Conservation (phyloP, 192 early-diverging fungal species). For the Coemansia sp. region DNA sequence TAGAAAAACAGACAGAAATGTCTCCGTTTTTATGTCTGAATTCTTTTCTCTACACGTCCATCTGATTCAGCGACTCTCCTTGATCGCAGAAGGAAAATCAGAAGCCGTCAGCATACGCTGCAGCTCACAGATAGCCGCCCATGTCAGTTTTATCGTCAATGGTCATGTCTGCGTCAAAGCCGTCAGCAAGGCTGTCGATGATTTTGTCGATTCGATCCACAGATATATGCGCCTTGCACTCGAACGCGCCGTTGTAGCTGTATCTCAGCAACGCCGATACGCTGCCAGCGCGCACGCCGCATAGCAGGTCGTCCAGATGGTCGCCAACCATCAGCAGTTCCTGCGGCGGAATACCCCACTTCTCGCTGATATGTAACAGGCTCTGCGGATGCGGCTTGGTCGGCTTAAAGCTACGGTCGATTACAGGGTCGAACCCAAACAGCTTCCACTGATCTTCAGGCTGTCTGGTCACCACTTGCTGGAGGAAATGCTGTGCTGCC, state of each 20-base stretch:
- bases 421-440: constrained; percentile 50
- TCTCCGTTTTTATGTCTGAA: too few relatives aligned
- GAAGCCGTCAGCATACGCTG: too few relatives aligned
- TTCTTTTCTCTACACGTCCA: too few relatives aligned
- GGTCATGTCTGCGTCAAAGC: constrained; percentile 35
- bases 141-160: constrained; percentile 17
- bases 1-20: too few relatives aligned
- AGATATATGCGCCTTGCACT: constrained; percentile 35
- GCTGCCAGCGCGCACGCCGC: constrained; percentile 49
- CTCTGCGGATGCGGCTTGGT: constrained; percentile 52
- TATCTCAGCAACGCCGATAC: constrained; percentile 50
- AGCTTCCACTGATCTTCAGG: constrained; percentile 24
- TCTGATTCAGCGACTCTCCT: too few relatives aligned
- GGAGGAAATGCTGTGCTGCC: constrained; percentile 51
- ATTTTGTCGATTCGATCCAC: constrained; percentile 48
- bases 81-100: too few relatives aligned
- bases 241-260: constrained; percentile 32
- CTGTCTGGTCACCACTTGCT: constrained; percentile 34
- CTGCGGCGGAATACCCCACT: constrained; percentile 47
- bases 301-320: constrained; percentile 55
- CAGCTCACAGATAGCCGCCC: background rate
- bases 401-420: constrained; percentile 53
- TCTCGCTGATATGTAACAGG: constrained; percentile 40
- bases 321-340: constrained; percentile 59
- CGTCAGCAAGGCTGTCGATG: constrained; percentile 15